Evolutionary conservation across 768 basidiomycete genomes (phyloP).

Genomic region (Phanerochaete sordida): DNA sequence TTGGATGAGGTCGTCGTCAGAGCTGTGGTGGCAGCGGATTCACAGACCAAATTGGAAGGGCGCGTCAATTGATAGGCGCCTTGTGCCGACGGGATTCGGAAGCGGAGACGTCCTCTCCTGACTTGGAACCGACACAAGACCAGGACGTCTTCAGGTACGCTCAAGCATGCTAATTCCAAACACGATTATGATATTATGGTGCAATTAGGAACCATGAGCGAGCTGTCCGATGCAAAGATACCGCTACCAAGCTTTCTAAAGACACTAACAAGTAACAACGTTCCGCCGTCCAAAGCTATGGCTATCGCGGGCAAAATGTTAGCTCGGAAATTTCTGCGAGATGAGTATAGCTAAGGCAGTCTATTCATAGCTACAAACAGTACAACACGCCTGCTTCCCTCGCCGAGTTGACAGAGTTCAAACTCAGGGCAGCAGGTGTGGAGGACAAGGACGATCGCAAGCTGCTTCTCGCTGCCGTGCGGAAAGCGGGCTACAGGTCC

Average conservation of each 20-base stretch:
- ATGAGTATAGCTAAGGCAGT: background rate
- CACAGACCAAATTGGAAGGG: background rate
- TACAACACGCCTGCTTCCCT: conserved; percentile 61
- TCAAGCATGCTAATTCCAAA: no score
- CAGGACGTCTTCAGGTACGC: background rate
- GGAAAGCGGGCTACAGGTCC: conserved; percentile 57
- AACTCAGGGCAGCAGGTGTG: conserved; percentile 56
- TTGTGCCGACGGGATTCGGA: background rate
- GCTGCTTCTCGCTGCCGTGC: conserved; percentile 53
- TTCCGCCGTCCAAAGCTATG: conserved; percentile 68
- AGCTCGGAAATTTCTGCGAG: background rate
- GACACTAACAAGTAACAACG: conserved; percentile 51
- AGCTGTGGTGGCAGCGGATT: background rate
- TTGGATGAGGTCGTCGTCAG: background rate
- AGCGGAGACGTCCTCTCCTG: background rate
- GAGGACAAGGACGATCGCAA: conserved; percentile 63
- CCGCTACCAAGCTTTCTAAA: conserved; percentile 66
- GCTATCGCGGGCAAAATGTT: conserved; percentile 67
- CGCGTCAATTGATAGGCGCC: conserved; percentile 3
- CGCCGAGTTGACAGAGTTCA: conserved; percentile 52
- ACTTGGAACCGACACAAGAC: background rate
- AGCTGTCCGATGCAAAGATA: conserved; percentile 36
- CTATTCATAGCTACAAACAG: conserved; percentile 57
- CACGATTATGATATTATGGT: no score
- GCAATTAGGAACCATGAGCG: background rate